These are phyloP conservation scores for Lophium mytilinum DNA, from an alignment of 495 filamentous ascomycete genomes.

Conservation along the genomic window DNA sequence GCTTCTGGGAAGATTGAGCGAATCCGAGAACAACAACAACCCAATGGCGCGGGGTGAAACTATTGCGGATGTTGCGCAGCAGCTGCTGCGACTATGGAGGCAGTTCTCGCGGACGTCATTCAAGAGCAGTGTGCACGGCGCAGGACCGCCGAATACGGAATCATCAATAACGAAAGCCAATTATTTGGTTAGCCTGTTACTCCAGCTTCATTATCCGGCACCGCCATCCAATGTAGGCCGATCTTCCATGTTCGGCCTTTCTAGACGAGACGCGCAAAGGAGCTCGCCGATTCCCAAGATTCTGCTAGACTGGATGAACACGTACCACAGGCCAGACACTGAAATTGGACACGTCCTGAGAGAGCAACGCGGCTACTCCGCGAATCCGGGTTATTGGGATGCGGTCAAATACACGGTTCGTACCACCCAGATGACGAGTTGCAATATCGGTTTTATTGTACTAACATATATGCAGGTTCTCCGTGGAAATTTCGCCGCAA, in stretches of 20 bases:
- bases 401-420: conserved; percentile 46
- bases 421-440: conserved; percentile 30
- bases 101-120: conserved; percentile 34
- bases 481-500: conserved; percentile 59
- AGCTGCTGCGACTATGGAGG: conserved; percentile 53
- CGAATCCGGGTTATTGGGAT: conserved; percentile 73
- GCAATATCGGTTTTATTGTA: too few relatives aligned
- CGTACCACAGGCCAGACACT: conserved; percentile 55
- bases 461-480: conserved; percentile 26
- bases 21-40: neutral
- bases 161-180: conserved; percentile 59
- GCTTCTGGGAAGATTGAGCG: conserved; percentile 16
- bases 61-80: conserved; percentile 41
- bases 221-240: conserved; percentile 28
- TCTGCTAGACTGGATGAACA: conserved; percentile 70
- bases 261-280: conserved; percentile 10
- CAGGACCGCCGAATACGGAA: conserved; percentile 53
- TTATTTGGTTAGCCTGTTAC: conserved; percentile 60
- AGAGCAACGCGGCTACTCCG: conserved; percentile 60
- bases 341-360: conserved; percentile 53
- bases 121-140: neutral
- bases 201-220: conserved; percentile 67
- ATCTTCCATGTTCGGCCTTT: conserved; percentile 26
- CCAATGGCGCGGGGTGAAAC: conserved; percentile 2
- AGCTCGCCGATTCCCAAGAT: conserved; percentile 56